These are phyloP conservation scores for Malassezia globosa DNA, from an alignment of 1,284 basidiomycete species.

Conservation along the genomic window DNA sequence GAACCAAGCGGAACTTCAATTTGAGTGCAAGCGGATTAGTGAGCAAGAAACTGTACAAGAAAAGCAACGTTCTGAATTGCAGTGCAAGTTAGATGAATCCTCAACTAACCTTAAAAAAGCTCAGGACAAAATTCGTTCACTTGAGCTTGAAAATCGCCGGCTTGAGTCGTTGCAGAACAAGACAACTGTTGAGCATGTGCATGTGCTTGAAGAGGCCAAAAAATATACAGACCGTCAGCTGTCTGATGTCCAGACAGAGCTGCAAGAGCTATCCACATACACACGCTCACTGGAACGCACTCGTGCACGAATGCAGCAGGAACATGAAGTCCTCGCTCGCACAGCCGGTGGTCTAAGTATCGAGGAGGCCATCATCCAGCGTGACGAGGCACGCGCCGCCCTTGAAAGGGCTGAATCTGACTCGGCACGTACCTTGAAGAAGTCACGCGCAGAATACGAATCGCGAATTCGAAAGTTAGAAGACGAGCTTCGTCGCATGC, in stretches of 20 bases:
- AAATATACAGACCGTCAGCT: conserved; percentile 87
- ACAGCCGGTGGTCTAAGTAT: conserved; percentile 47
- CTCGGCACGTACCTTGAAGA: conserved; percentile 59
- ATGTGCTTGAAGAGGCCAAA: conserved; percentile 93
- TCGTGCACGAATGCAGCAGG: conserved; percentile 62
- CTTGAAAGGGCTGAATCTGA: conserved; percentile 57
- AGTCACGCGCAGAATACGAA: conserved; percentile 62
- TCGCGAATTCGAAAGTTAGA: conserved; percentile 58
- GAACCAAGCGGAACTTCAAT: conserved; percentile 67
- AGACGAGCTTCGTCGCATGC: conserved; percentile 51
- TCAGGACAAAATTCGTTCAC: conserved; percentile 42
- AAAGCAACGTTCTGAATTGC: conserved; percentile 15
- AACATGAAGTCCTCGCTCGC: conserved; percentile 71
- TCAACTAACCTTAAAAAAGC: conserved; percentile 29
- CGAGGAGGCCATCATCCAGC: conserved; percentile 31
- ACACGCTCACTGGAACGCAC: conserved; percentile 74
- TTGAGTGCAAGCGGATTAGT: too few relatives aligned
- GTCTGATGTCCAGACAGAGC: conserved; percentile 63
- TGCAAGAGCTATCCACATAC: conserved; percentile 62
- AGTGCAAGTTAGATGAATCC: conserved; percentile 30
- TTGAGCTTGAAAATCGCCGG: conserved; percentile 49
- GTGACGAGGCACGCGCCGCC: conserved; percentile 50
- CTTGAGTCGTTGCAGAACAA: conserved; percentile 69
- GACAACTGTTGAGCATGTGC: conserved; percentile 96
- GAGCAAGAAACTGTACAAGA: neutral